Conservation (phyloP, 1,284 basidiomycete species). For the Apiotrichum domesticum region DNA sequence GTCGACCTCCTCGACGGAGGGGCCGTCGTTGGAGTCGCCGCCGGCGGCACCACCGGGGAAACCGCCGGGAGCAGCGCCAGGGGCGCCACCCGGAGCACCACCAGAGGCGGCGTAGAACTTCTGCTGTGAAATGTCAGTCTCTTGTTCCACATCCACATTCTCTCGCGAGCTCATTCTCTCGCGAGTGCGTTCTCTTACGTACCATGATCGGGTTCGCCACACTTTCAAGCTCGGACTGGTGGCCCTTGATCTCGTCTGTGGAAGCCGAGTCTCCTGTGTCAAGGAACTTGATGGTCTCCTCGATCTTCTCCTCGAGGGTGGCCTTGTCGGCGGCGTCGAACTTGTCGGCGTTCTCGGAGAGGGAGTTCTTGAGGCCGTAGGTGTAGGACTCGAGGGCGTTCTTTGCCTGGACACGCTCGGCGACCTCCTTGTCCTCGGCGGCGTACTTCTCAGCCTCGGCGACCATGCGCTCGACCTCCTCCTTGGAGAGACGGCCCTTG, state of each 20-base stretch:
- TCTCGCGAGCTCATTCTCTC: neutral
- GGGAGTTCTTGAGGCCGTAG: conserved; percentile 91
- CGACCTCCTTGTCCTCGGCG: conserved; percentile 48
- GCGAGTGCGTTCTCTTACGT: neutral
- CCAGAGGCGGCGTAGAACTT: conserved; percentile 73
- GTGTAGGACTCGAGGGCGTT: conserved; percentile 63
- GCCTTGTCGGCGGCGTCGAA: conserved; percentile 82
- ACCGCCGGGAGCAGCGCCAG: conserved; percentile 49
- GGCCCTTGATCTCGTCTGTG: conserved; percentile 90
- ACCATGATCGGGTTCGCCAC: conserved; percentile 37
- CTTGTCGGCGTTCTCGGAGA: conserved; percentile 78
- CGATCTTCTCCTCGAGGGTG: conserved; percentile 75
- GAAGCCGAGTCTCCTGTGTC: conserved; percentile 80
- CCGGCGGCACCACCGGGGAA: conserved; percentile 40
- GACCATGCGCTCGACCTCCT: conserved; percentile 98
- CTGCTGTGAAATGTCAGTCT: conserved; percentile 9
- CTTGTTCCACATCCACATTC: no score
- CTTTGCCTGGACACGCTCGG: conserved; percentile 70
- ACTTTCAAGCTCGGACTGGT: conserved; percentile 91
- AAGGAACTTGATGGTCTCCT: conserved; percentile 86
- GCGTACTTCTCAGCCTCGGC: conserved; percentile 76
- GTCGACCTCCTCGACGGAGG: conserved; percentile 56
- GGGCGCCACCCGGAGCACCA: conserved; percentile 59
- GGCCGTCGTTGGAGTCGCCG: conserved; percentile 49
- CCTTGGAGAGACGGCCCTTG: conserved; percentile 96